Evolutionary conservation across 2,329 filamentous ascomycete species (phyloP), one percentile per base, ranked within the genome.

Genomic region (Phialophora verrucosa): DNA sequence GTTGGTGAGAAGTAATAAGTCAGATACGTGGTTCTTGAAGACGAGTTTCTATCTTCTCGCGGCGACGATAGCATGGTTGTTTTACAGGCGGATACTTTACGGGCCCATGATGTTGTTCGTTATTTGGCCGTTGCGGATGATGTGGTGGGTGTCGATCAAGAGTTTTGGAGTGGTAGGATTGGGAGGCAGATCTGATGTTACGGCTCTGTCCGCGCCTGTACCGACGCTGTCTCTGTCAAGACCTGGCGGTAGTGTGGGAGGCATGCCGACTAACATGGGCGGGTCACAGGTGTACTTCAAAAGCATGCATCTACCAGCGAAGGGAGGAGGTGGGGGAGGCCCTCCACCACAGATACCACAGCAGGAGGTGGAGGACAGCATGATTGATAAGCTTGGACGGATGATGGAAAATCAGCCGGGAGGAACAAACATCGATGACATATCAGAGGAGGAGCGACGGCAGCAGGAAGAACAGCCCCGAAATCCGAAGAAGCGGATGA

Each of bases 11-110:
- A 95, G 91, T 70, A 92, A 96, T 76, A 99, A 99, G 83, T 95
- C 90, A 71, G 95, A 99, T 76, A 97, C 93, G 2, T 99, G 95
- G 95, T 99, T 99, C 76, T 85, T 99, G 38, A 91, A 95, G 79
- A 96, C 91, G 44, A 88, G 93, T 1, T 88, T 98, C 71, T 96
- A 93, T 76, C 84, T 97, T 72, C 85, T 98, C 17, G 75, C 90
- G 25, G 86, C 81, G 5, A 97, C 93, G 0, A 88, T 93, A 50
- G 83, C 82, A 32, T 99, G 95, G 95, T 84, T 99, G 7, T 76
- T 97, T 6, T 97, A 96, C 75, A 84, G 95, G 31, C 83, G 95
- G 53, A 83, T 94, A 49, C 75, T 99, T 7, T 99, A 96, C 80
- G 94, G 95, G 0, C 95, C 95, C 1, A 78, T 92, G 64, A 96